These are phyloP conservation scores for Dendrobium catenatum DNA, from an alignment of 106 monocot species.

Conservation along the genomic window DNA sequence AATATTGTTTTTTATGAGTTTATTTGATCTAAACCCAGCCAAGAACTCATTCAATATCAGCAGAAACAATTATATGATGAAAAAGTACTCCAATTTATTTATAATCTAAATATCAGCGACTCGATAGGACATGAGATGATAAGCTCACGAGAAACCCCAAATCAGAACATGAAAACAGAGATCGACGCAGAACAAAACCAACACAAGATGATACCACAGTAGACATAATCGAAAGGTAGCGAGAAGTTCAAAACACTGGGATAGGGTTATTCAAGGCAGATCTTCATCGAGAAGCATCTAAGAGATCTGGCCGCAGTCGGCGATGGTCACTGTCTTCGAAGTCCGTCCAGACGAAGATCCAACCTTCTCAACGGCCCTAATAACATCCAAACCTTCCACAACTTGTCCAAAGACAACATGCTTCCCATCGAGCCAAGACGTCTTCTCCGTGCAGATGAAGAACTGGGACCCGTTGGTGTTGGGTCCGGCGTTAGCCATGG, in stretches of 20 bases:
- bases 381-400: constrained; percentile 50
- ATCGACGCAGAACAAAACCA: background rate
- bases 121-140: no score
- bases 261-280: background rate
- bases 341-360: constrained; percentile 40
- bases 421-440: constrained; percentile 65
- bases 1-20: no score
- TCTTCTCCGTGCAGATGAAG: constrained; percentile 60
- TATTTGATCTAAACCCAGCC: no score
- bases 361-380: constrained; percentile 42
- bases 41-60: no score
- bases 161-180: background rate
- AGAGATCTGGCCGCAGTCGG: constrained; percentile 59
- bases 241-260: background rate
- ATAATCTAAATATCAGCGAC: no score
- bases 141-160: background rate
- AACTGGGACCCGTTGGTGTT: constrained; percentile 90
- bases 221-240: background rate
- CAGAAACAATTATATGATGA: no score
- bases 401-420: constrained; percentile 76
- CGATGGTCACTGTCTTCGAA: constrained; percentile 30
- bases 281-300: background rate
- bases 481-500: constrained; percentile 80
- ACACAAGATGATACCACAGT: background rate
- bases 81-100: no score